Evolutionary conservation across 495 filamentous ascomycete genomes (phyloP), one percentile per base, ranked within the genome.

Genomic region (Aspergillus haitiensis): DNA sequence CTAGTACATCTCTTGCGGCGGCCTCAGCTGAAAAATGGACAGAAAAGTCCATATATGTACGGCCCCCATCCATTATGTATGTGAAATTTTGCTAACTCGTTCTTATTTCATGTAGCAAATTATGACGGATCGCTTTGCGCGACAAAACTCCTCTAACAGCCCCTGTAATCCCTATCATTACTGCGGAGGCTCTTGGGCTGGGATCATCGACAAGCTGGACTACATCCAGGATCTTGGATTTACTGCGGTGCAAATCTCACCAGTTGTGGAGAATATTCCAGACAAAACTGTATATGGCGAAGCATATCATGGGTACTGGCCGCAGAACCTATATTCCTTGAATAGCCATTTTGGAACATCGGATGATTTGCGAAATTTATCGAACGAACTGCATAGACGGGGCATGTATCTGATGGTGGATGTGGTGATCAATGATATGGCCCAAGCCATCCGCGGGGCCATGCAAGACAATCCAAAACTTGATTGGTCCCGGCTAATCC

Each of bases 171-270:
- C 81, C 7, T 72, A 67, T 5, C 60, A 71, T 59, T 91, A 90
- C 72, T 92, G 88, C 63, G 88, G 88, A 39, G 89, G 89, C 2
- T 85, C 83, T 8, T 91, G 82, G 73, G 68, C 71, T 45, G 89
- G 87, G 2, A 78, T 92, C 48, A 82, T 84, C 50, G 78, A 84
- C 35, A 81, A 63, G 6, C 62, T 73, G 3, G 71, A 73, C 52
- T 73, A 73, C 53, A 70, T 91, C 62, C 79, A 89, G 61, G 75
- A 78, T 44, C 84, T 91, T 78, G 87, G 88, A 12, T 91, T 91
- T 58, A 85, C 84, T 46, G 87, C 88, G 10, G 73, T 91, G 37
- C 89, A 86, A 84, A 91, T 90, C 58, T 88, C 86, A 0, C 88
- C 88, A 0, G 72, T 91, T 13, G 82, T 85, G 34, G 71, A 80